These are phyloP conservation scores for Saccharomyces hybrid DNA, from an alignment of 1,139 yeast species.

Conservation along the genomic window DNA sequence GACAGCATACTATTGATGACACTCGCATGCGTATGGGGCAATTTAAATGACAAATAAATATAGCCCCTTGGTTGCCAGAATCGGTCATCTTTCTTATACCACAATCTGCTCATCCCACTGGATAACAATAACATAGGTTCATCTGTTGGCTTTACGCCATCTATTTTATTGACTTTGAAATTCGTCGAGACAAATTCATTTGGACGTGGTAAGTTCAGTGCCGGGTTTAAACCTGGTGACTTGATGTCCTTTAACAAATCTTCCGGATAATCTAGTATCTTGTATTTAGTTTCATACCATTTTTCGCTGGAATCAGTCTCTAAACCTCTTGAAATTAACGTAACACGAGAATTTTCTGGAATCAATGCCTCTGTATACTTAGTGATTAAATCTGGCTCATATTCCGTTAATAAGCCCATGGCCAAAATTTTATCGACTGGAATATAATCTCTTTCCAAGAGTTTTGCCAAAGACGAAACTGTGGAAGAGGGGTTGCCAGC, in stretches of 20 bases:
- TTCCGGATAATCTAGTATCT: conserved; percentile 40
- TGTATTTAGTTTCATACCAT: conserved; percentile 89
- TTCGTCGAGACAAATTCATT: conserved; percentile 79
- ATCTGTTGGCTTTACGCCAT: conserved; percentile 34
- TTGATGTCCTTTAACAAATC: conserved; percentile 36
- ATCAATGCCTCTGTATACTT: conserved; percentile 45
- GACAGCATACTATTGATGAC: conserved; percentile 53
- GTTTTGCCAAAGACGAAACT: conserved; percentile 42
- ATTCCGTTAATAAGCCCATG: conserved; percentile 50
- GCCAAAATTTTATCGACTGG: conserved; percentile 61
- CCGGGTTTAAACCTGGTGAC: conserved; percentile 33
- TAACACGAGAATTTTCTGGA: conserved; percentile 54
- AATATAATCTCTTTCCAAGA: conserved; percentile 43
- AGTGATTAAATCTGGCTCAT: conserved; percentile 46
- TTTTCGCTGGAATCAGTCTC: conserved; percentile 45
- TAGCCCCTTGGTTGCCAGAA: conserved; percentile 85
- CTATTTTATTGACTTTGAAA: conserved; percentile 50
- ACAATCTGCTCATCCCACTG: conserved; percentile 43
- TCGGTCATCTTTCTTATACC: conserved; percentile 90
- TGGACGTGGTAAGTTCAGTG: conserved; percentile 54
- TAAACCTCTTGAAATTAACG: conserved; percentile 47
- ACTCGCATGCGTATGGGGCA: conserved; percentile 55
- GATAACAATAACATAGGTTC: conserved; percentile 45
- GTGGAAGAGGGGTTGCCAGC: conserved; percentile 58
- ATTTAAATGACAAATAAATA: conserved; percentile 55